Evolutionary conservation across 805 yeast genomes (phyloP).

Genomic region (Spathaspora arborariae): DNA sequence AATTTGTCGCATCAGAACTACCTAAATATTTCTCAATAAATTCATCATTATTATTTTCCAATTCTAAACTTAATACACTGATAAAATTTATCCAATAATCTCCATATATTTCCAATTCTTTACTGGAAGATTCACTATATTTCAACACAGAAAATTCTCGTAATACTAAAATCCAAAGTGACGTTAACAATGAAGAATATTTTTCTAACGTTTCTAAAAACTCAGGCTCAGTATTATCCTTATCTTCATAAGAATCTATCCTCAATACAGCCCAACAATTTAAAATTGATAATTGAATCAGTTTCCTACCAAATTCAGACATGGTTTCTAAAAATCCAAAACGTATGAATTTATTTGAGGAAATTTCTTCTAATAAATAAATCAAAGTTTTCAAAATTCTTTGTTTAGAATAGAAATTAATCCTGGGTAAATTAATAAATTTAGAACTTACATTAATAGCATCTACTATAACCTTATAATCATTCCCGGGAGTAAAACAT

Average conservation of each 20-base stretch:
- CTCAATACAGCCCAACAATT: constrained; percentile 73
- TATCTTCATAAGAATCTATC: constrained; percentile 15
- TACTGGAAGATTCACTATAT: constrained; percentile 42
- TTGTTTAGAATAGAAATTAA: constrained; percentile 42
- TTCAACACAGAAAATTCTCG: constrained; percentile 70
- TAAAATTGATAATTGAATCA: constrained; percentile 56
- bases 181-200: constrained; percentile 57
- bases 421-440: constrained; percentile 50
- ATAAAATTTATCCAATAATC: constrained; percentile 74
- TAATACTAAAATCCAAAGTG: constrained; percentile 76
- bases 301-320: constrained; percentile 44
- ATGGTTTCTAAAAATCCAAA: constrained; percentile 54
- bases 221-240: constrained; percentile 33
- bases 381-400: constrained; percentile 61
- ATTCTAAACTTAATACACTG: constrained; percentile 66
- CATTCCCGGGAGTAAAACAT: constrained; percentile 71
- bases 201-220: constrained; percentile 49
- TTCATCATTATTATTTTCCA: constrained; percentile 46
- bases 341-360: constrained; percentile 38
- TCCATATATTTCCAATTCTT: constrained; percentile 47
- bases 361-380: constrained; percentile 59
- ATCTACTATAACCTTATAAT: constrained; percentile 66
- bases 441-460: constrained; percentile 79
- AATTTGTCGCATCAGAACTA: constrained; percentile 49
- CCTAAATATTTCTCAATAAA: constrained; percentile 44